These are phyloP conservation scores for Salix koriyanagi DNA, from an alignment of 345 rosid species.

Conservation along the genomic window DNA sequence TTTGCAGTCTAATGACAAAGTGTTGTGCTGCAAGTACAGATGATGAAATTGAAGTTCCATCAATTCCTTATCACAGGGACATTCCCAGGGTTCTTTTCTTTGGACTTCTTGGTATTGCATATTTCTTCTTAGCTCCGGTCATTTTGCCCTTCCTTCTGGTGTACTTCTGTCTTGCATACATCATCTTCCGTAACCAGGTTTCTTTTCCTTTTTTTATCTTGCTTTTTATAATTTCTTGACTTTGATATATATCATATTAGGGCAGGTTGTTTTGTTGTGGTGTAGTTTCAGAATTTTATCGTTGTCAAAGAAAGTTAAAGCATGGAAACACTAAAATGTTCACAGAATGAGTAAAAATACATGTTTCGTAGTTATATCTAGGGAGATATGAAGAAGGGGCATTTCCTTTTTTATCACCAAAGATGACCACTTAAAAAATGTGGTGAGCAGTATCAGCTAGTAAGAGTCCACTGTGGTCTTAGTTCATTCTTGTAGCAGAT, in stretches of 20 bases:
- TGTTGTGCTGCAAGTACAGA: constrained; percentile 46
- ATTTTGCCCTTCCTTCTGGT: constrained; percentile 87
- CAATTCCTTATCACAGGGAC: constrained; percentile 74
- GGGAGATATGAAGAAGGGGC: background rate
- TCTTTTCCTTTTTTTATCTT: background rate
- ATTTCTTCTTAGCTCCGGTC: constrained; percentile 88
- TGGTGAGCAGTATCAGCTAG: background rate
- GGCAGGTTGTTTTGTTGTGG: background rate
- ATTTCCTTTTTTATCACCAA: background rate
- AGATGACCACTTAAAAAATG: background rate
- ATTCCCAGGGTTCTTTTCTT: constrained; percentile 82
- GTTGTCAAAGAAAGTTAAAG: background rate
- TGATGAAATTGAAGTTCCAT: constrained; percentile 64
- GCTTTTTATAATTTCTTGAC: background rate
- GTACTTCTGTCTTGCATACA: constrained; percentile 77
- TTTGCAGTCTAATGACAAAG: constrained; percentile 45
- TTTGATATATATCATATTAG: background rate
- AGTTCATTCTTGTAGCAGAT: background rate
- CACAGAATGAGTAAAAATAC: background rate
- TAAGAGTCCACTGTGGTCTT: background rate
- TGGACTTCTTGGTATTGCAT: constrained; percentile 84
- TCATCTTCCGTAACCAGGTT: constrained; percentile 87
- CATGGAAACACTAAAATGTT: background rate
- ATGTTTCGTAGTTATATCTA: background rate
- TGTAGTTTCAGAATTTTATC: background rate